phyloP scores from a whole-genome alignment of 2,329 filamentous ascomycete genomes.

The Graphilbum ipis-grandicollis region DNA sequence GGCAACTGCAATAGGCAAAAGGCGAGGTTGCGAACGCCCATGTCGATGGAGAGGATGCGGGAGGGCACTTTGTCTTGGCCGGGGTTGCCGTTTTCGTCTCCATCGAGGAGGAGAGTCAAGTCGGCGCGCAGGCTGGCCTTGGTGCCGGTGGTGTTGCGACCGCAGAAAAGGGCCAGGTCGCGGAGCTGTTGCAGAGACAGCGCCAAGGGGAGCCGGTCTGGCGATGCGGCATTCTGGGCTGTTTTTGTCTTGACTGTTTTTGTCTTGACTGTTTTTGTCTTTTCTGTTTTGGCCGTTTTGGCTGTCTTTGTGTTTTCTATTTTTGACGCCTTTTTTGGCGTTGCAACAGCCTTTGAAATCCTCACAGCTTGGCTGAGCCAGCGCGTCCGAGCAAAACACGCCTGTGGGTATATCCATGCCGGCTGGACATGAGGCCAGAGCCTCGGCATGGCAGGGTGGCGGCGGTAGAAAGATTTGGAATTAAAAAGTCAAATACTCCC shows the following conservation, averaged over 20 bases:
- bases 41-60: conserved; percentile 61
- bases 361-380: background rate
- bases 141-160: conserved; percentile 39
- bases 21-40: conserved; percentile 70
- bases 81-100: no score
- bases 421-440: background rate
- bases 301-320: background rate
- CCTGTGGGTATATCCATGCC: no score
- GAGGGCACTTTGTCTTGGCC: no score
- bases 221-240: background rate
- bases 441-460: background rate
- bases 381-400: background rate
- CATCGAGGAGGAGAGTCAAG: no score
- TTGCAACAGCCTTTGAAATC: background rate
- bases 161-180: conserved; percentile 42
- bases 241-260: background rate
- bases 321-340: background rate
- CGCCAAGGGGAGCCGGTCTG: background rate
- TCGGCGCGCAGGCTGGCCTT: conserved; percentile 16
- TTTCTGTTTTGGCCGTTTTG: background rate
- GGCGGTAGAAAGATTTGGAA: background rate
- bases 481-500: no score
- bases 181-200: conserved; percentile 22
- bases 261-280: background rate
- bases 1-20: conserved; percentile 39